A percentile compares a stretch with the other conserved stretches of the same genome.
These are phyloP conservation scores for Ilyonectria destructans DNA, from an alignment of 2,329 filamentous ascomycete species.

Conservation along the genomic window DNA sequence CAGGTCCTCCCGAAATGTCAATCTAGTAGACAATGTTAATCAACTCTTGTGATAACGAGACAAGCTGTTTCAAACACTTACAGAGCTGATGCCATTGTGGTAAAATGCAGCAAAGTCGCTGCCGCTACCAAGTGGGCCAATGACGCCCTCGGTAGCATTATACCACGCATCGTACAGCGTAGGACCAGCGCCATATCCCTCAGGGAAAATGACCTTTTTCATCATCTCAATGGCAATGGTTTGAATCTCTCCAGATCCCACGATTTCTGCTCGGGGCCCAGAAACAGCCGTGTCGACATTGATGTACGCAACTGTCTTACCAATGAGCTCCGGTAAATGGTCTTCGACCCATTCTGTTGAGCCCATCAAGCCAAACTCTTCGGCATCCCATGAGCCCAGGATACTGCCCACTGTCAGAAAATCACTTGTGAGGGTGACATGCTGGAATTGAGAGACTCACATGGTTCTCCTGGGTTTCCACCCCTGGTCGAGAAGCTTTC, in stretches of 20 bases:
- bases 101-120: slow-evolving; percentile 41
- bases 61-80: background rate
- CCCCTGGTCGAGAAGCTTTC: slow-evolving; percentile 61
- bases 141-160: slow-evolving; percentile 37
- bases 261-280: slow-evolving; percentile 59
- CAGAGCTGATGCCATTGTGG: slow-evolving; percentile 37
- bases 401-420: slow-evolving; percentile 21
- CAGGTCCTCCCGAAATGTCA: slow-evolving; percentile 38
- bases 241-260: slow-evolving; percentile 40
- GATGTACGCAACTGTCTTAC: slow-evolving; percentile 57
- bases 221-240: slow-evolving; percentile 43
- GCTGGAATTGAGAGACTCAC: slow-evolving; percentile 31
- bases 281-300: slow-evolving; percentile 67
- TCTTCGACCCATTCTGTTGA: slow-evolving; percentile 39
- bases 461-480: slow-evolving; percentile 69
- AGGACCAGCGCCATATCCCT: slow-evolving; percentile 31
- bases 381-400: slow-evolving; percentile 35
- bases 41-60: background rate
- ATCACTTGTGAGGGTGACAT: background rate
- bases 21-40: slow-evolving; percentile 14
- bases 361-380: slow-evolving; percentile 39
- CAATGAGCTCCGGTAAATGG: slow-evolving; percentile 28
- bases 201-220: slow-evolving; percentile 41
- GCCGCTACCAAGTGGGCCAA: slow-evolving; percentile 36
- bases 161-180: slow-evolving; percentile 43